Conservation (phyloP, 495 filamentous ascomycete species). For the Aspergillus hancockii region DNA sequence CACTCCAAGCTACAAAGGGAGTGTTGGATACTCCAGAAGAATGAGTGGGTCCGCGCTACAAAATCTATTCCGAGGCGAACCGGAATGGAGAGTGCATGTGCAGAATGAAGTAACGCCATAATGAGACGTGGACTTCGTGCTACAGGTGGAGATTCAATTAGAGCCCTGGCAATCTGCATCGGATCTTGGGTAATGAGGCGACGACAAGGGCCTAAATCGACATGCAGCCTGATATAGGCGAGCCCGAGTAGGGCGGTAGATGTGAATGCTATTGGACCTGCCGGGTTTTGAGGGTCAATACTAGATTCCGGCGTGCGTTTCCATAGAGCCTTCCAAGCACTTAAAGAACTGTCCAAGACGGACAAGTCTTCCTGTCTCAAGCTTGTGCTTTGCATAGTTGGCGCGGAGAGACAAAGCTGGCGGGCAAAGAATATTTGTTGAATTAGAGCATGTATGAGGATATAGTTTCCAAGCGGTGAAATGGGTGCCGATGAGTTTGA, state of each 20-base stretch:
- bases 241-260: conserved; percentile 55
- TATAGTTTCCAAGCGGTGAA: conserved; percentile 55
- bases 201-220: conserved; percentile 48
- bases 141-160: conserved; percentile 42
- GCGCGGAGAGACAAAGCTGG: conserved; percentile 48
- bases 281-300: conserved; percentile 53
- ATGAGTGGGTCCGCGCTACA: conserved; percentile 53
- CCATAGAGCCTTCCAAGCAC: conserved; percentile 55
- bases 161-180: conserved; percentile 41
- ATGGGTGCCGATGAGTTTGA: conserved; percentile 52
- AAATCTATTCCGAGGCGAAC: conserved; percentile 55
- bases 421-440: conserved; percentile 56
- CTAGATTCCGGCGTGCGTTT: conserved; percentile 54
- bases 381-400: conserved; percentile 44
- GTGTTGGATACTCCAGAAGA: conserved; percentile 59
- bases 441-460: conserved; percentile 55
- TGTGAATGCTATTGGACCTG: conserved; percentile 56
- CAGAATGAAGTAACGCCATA: conserved; percentile 53
- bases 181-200: conserved; percentile 51
- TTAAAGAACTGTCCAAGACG: conserved; percentile 44
- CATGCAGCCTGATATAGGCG: conserved; percentile 54
- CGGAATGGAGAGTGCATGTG: conserved; percentile 55
- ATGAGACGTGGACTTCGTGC: conserved; percentile 49
- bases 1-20: conserved; percentile 57
- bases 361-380: conserved; percentile 47